These are phyloP conservation scores for Diaporthe aspalathi DNA, from an alignment of 2,329 filamentous ascomycete species.

Conservation along the genomic window DNA sequence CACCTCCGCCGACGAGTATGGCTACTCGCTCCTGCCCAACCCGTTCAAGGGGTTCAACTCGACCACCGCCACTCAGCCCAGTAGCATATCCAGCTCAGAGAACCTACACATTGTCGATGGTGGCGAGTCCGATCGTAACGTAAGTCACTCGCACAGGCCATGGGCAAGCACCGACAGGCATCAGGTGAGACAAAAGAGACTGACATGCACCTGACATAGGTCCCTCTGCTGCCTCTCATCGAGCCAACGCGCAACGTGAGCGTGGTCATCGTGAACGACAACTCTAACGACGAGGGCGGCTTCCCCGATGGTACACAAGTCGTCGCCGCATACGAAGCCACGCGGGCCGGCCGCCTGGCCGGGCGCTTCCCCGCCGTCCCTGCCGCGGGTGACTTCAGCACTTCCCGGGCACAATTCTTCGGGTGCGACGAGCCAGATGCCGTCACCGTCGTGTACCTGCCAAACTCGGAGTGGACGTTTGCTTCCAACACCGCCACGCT, in stretches of 20 bases:
- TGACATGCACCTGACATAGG: not conserved
- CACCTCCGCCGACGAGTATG: constrained; percentile 36
- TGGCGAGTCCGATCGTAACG: constrained; percentile 57
- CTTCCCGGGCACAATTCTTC: constrained; percentile 53
- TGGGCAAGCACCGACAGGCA: too few species aligned
- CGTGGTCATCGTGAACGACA: constrained; percentile 58
- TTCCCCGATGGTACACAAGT: constrained; percentile 59
- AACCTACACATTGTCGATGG: constrained; percentile 57
- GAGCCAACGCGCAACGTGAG: constrained; percentile 52
- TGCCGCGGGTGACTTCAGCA: constrained; percentile 47
- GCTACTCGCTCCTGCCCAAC: constrained; percentile 50
- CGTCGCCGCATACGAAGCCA: constrained; percentile 43
- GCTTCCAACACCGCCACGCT: constrained; percentile 47
- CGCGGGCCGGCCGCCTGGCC: constrained; percentile 41
- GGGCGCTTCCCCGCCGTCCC: constrained; percentile 59
- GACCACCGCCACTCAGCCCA: constrained; percentile 44
- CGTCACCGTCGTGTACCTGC: constrained; percentile 54
- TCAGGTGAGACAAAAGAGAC: not conserved
- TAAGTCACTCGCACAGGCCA: not conserved
- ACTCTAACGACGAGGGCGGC: constrained; percentile 53
- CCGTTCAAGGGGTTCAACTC: constrained; percentile 54
- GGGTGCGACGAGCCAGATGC: constrained; percentile 52
- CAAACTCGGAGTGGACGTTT: constrained; percentile 54
- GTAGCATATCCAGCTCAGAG: constrained; percentile 45
- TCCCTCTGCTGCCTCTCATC: constrained; percentile 60